Evolutionary conservation across 1,284 basidiomycete species (phyloP), one percentile per base, ranked within the genome.

Genomic region (Cystobasidium slooffiae): DNA sequence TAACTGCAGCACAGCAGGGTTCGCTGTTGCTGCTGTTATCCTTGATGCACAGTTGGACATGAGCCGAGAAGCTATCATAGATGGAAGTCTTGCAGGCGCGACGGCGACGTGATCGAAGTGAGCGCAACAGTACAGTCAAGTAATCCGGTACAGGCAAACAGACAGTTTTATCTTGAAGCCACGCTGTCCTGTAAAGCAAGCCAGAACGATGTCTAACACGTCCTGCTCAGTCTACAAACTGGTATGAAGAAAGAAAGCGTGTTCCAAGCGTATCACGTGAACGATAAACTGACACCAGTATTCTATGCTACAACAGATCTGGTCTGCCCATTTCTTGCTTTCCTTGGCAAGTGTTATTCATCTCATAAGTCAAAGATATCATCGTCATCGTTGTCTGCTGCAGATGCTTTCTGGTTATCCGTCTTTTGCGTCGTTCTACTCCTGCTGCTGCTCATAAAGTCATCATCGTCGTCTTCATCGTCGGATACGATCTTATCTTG

Each of bases 401-500:
- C 39, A 12, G 64, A 47, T 51, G 43, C 31, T 49, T 51, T 51
- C 12, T 63, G 44, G 44, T 10, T 51, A n/a, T 22, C 37, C 22
- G 18, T 14, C 31, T 16, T 53, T 12, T 22, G 24, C n/a, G 44
- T 46, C 18, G 46, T 46, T n/a, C 5, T 8, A 18, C 22, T 20
- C 16, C 31, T 51, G 31, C 24, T 66, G 55, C 43, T 59, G 22
- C 41, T 31, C 43, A 59, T 18, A 20, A 39, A 56, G 53, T 65
- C 62, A 20, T 66, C 70, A 37, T 73, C 70, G 43, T 44, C 31
- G 8, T 73, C 70, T 16, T 73, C 70, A 39, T 73, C 70, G 44
- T 73, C 70, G 9, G 70, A 73, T 12, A 22, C 41, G 1, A 53
- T 43, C 24, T 73, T 73, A 51, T 73, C 70, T 8, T 51, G 63